phyloP scores from a whole-genome alignment of 2,329 filamentous ascomycete genomes.

The Emmonsia crescens region DNA sequence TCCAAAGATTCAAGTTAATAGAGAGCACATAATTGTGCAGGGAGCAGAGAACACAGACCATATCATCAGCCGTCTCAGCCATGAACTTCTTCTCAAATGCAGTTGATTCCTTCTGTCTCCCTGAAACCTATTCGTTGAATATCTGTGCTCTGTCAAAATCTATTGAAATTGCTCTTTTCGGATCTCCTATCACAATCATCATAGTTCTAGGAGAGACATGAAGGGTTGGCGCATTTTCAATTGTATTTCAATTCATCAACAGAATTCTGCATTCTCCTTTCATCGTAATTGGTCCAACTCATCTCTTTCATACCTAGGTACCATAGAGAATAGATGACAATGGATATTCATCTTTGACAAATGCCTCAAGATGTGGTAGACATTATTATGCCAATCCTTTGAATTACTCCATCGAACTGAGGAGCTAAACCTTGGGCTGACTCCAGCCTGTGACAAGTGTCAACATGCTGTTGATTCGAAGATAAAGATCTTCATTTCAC shows the following conservation, averaged over 20 bases:
- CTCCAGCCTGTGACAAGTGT: conserved; percentile 1
- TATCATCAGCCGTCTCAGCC: background rate
- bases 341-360: conserved; percentile 11
- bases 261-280: conserved; percentile 10
- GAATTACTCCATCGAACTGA: conserved; percentile 4
- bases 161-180: conserved; percentile 14
- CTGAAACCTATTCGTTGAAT: conserved; percentile 15
- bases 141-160: conserved; percentile 18
- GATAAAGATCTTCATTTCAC: conserved; percentile 3
- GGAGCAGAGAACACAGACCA: background rate
- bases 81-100: background rate
- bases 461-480: conserved; percentile 4
- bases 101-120: conserved; percentile 11
- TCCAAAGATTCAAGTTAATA: background rate
- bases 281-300: conserved; percentile 16
- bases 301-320: conserved; percentile 16
- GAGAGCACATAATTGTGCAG: background rate
- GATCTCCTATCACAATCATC: conserved; percentile 12
- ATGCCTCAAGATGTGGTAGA: background rate
- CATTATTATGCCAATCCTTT: conserved; percentile 3
- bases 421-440: conserved; percentile 2
- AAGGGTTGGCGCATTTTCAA: conserved; percentile 13
- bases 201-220: conserved; percentile 18
- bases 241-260: conserved; percentile 14
- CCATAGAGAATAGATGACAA: conserved; percentile 16